Base-by-base conservation (phyloP, 1,284 basidiomycete genomes). In the Cryptococcus sp. region DNA sequence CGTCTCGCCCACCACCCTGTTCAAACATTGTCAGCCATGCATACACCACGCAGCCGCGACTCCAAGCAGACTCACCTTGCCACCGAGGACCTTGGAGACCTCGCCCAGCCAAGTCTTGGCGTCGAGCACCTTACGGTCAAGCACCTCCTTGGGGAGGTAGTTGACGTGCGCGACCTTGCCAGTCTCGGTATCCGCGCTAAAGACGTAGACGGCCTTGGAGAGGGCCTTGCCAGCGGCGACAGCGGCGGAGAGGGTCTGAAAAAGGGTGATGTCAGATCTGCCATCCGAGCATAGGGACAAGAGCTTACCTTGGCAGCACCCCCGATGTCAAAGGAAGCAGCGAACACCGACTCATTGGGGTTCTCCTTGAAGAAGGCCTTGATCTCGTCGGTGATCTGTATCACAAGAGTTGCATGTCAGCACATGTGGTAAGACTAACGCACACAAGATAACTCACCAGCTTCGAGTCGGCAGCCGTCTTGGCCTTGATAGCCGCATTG, bases 1-100 rank as follows among this genome's bases (percentile, higher is more conserved):
- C 93, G 58, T 90, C 89, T 78, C 92, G 95, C 20, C 93, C 93
- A 57, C 93, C 93, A 57, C 90, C 90, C 89, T 91, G 66, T 12
- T 57, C 53, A 42, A n/a, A n/a, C 16, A 24, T 24, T 8, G 50
- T 55, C 45, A 46, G 39, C 28, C 11, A 16, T n/a, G 33, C 13
- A 33, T n/a, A 16, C 57, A 54, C 21, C 42, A 24, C 23, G 20
- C 18, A 20, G 13, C 13, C 20, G 21, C 21, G 36, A 13, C 12
- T 33, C 16, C 45, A 42, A 55, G 20, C 43, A 46, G 3, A 63
- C 68, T 62, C 63, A 89, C 89, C 85, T 94, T 96, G 48, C 94
- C 93, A 40, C 92, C 91, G 13, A 96, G 67, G 5, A 93, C 77
- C 46, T 86, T 86, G 8, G 83, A 81, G 7, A 94, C 86, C 54